These are phyloP conservation scores for Lepidium aucheri DNA, from an alignment of 345 rosid species.

Conservation along the genomic window DNA sequence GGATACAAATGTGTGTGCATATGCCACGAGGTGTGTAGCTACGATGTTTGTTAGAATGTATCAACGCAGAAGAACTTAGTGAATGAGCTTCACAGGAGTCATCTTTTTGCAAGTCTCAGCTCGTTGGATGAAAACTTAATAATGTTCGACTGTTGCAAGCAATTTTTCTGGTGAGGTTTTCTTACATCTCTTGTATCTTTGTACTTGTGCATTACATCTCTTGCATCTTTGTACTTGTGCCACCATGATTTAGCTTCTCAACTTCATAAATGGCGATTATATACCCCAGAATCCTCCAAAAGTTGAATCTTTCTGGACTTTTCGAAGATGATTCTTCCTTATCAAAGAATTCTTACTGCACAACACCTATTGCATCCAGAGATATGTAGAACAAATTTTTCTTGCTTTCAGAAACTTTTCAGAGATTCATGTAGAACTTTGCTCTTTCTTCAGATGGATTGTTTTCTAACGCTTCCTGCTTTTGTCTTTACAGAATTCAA, in stretches of 20 bases:
- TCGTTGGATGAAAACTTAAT: background rate
- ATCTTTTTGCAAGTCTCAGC: conserved; percentile 1
- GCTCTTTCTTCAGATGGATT: background rate
- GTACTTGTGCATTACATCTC: background rate
- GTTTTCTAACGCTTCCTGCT: background rate
- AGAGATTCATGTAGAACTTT: background rate
- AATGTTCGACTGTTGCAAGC: background rate
- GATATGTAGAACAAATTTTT: background rate
- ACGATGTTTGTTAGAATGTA: background rate
- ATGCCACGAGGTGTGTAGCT: background rate
- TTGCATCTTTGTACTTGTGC: background rate
- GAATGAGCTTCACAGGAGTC: conserved; percentile 9
- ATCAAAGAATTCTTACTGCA: background rate
- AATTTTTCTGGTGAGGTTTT: conserved; percentile 9
- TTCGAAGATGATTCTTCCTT: background rate
- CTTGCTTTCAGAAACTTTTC: background rate
- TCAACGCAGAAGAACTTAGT: background rate
- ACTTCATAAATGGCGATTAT: background rate
- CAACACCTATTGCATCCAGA: background rate
- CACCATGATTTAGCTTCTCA: background rate
- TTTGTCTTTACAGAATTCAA: background rate
- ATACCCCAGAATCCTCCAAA: background rate
- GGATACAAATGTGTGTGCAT: background rate
- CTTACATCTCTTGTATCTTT: background rate
- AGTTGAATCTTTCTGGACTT: background rate